These are phyloP conservation scores for Pythium guiyangense DNA, from an alignment of 352 stramenopile species.

Conservation along the genomic window DNA sequence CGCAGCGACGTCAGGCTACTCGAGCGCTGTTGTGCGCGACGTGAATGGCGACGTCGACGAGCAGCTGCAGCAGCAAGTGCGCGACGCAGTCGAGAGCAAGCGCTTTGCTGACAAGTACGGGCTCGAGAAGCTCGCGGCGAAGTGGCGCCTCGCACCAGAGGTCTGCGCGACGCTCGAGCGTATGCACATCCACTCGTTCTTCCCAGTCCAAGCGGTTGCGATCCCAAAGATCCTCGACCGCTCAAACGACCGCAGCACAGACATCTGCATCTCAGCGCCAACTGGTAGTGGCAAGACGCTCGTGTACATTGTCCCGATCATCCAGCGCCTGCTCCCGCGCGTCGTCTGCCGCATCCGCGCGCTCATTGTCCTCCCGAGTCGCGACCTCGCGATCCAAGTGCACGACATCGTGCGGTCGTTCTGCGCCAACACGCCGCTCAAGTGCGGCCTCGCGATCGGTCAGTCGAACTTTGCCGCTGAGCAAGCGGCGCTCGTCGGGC, in stretches of 20 bases:
- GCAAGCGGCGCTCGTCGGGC: constrained; percentile 63
- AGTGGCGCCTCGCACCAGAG: constrained; percentile 42
- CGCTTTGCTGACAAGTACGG: constrained; percentile 66
- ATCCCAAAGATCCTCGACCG: constrained; percentile 91
- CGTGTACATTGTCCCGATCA: constrained; percentile 94
- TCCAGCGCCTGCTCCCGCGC: constrained; percentile 85
- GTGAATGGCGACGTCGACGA: constrained; percentile 8
- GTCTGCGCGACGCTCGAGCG: constrained; percentile 33
- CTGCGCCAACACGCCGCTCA: constrained; percentile 66
- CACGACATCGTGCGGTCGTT: constrained; percentile 69
- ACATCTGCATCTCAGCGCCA: constrained; percentile 96
- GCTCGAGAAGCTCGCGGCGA: constrained; percentile 47
- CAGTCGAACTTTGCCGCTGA: constrained; percentile 87
- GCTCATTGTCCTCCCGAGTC: constrained; percentile 95
- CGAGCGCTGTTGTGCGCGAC: neutral
- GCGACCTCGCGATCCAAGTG: constrained; percentile 94
- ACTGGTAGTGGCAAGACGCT: constrained; percentile 98
- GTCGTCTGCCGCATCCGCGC: constrained; percentile 89
- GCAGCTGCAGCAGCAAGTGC: constrained; percentile 14
- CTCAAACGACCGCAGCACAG: constrained; percentile 74
- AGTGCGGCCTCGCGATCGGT: constrained; percentile 89
- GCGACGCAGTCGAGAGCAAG: constrained; percentile 13
- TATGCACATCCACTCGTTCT: constrained; percentile 86
- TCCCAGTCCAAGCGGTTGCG: constrained; percentile 93
- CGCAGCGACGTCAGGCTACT: neutral